Evolutionary conservation across 1,139 yeast genomes (phyloP), one percentile per base, ranked within the genome.

Genomic region (Suhomyces chickasaworum): DNA sequence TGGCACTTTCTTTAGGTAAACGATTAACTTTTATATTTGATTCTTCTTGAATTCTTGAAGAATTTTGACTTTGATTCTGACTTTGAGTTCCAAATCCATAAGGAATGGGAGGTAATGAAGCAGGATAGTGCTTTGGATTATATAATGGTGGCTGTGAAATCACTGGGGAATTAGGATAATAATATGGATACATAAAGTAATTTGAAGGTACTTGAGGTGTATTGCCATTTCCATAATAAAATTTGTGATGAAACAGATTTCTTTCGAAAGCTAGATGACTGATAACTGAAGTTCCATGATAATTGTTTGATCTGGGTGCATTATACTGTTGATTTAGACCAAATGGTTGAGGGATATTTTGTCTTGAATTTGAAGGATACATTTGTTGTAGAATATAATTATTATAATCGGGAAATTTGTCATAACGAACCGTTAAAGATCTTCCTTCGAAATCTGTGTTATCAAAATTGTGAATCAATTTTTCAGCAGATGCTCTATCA

Each of bases 381-480:
- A 64, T 44, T 45, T 66, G 72, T 48, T 69, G 74, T 34, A 67
- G 46, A 10, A 59, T 56, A 53, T 68, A 66, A 48, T 67, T 66
- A 48, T 71, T 68, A 49, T 64, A 68, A 37, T 71, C 75, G 3
- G 81, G 80, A 41, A 68, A 71, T 51, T 68, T 68, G 55, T 84
- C 89, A 53, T 68, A 79, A 22, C 89, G 69, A 1, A 84, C 89
- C 2, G 84, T 80, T 39, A 84, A 66, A 18, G 69, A 66, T 25
- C 90, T 69, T 2, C 88, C 87, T 56, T 80, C 79, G 55, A 83
- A 82, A 22, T 64, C 71, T 5, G 63, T 59, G 29, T 78, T 77
- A 57, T 84, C 77, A 56, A 83, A 79, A 47, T 60, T 52, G 44
- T 66, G 61, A 37, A 84, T 82, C 6, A 84, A 70, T 44, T 65